A percentile compares a stretch with the other conserved stretches of the same genome.
Conservation (phyloP, 352 stramenopile species). For the Phytophthora quininea region DNA sequence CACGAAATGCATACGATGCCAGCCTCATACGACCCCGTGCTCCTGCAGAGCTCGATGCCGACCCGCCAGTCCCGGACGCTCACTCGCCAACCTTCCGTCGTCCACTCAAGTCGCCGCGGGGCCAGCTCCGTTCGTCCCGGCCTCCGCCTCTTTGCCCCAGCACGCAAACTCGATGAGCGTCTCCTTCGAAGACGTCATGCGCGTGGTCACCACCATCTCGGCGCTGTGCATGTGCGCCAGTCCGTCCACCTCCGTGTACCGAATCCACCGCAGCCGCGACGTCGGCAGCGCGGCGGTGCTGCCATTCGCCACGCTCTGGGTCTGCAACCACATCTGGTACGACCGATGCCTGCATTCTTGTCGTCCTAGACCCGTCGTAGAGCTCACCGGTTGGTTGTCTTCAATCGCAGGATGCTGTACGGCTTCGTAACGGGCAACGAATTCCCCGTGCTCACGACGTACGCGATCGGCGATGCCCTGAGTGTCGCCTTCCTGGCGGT, state of each 20-base stretch:
- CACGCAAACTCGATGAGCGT: conserved; percentile 25
- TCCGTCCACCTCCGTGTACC: conserved; percentile 51
- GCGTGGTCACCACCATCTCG: conserved; percentile 67
- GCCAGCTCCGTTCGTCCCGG: background rate
- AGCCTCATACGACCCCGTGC: too few species aligned
- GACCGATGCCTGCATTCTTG: conserved; percentile 5
- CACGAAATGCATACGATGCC: background rate
- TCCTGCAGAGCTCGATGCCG: too few species aligned
- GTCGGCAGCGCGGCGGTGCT: conserved; percentile 53
- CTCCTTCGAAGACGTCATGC: conserved; percentile 57
- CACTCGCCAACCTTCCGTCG: conserved; percentile 31
- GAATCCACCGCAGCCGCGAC: conserved; percentile 54
- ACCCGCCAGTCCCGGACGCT: background rate
- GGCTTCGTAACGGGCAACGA: conserved; percentile 53
- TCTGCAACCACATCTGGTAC: conserved; percentile 77
- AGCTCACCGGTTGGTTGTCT: conserved; percentile 11
- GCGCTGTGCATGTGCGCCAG: conserved; percentile 79
- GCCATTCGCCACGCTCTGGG: conserved; percentile 70
- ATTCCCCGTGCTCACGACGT: conserved; percentile 60
- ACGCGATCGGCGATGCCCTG: conserved; percentile 53
- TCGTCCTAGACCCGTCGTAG: too few species aligned
- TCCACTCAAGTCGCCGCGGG: conserved; percentile 23
- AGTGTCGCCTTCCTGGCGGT: conserved; percentile 55
- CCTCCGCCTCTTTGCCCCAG: too few species aligned
- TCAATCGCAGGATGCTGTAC: conserved; percentile 56